Evolutionary conservation across 2,329 filamentous ascomycete genomes (phyloP).

Genomic region (Zymoseptoria crescenta): DNA sequence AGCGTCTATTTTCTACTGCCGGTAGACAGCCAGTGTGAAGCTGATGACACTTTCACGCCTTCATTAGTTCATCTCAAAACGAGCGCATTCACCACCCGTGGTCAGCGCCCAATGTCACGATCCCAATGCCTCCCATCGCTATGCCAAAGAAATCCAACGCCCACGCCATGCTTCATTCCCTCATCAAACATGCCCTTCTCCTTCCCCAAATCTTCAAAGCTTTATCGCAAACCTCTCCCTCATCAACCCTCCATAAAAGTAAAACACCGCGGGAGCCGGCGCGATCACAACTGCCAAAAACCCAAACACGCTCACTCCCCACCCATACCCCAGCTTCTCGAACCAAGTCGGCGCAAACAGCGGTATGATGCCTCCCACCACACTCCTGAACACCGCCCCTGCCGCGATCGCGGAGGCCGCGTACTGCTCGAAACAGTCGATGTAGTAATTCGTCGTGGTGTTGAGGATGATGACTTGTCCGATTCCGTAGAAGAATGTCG

Average conservation of each 20-base stretch:
- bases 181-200: background rate
- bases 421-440: conserved; percentile 45
- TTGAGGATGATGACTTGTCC: conserved; percentile 49
- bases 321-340: conserved; percentile 41
- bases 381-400: conserved; percentile 40
- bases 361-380: conserved; percentile 42
- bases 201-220: conserved; percentile 5
- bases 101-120: background rate
- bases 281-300: conserved; percentile 40
- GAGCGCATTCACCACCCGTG: background rate
- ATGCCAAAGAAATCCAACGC: background rate
- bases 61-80: background rate
- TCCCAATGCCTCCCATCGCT: background rate
- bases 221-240: conserved; percentile 40
- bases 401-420: conserved; percentile 45
- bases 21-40: background rate
- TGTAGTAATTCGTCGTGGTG: conserved; percentile 48
- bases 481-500: conserved; percentile 42
- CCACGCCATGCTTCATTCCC: background rate
- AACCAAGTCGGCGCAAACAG: conserved; percentile 39
- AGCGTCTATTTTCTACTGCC: background rate
- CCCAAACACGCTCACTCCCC: conserved; percentile 41
- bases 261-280: conserved; percentile 45
- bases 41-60: background rate
- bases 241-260: conserved; percentile 39